A percentile compares a stretch with the other conserved stretches of the same genome.
Conservation (phyloP, 257 asterid species). For the Primulina huaijiensis region DNA sequence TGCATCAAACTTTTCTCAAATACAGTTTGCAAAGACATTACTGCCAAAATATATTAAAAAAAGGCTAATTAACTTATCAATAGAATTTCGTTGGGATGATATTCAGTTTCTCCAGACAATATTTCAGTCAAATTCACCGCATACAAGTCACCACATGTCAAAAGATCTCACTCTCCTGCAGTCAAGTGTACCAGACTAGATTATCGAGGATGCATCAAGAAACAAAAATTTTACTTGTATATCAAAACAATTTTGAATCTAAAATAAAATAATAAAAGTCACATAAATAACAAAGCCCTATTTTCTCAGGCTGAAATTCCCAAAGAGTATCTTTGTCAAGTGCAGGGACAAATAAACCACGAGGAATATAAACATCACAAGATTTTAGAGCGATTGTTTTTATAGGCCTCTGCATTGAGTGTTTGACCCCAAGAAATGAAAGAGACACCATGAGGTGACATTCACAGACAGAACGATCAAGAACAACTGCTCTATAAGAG, state of each 20-base stretch:
- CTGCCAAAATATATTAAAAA: constrained; percentile 9
- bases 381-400: constrained; percentile 91
- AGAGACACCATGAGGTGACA: constrained; percentile 8
- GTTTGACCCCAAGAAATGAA: constrained; percentile 23
- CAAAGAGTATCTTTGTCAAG: constrained; percentile 91
- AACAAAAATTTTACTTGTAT: neutral
- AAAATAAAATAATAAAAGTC: neutral
- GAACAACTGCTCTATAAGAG: constrained; percentile 14
- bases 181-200: constrained; percentile 19
- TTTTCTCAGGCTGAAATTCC: constrained; percentile 93
- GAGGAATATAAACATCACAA: constrained; percentile 98
- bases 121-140: constrained; percentile 62
- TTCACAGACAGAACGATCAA: constrained; percentile 1
- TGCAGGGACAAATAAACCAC: constrained; percentile 98
- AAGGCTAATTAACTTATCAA: constrained; percentile 1
- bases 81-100: constrained; percentile 13
- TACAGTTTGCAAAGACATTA: constrained; percentile 57
- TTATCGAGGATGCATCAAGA: constrained; percentile 14
- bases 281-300: constrained; percentile 37
- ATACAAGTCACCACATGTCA: constrained; percentile 91
- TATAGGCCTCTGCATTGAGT: constrained; percentile 81
- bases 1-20: constrained; percentile 84
- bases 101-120: constrained; percentile 11
- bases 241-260: neutral
- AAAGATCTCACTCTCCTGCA: constrained; percentile 88